These are phyloP conservation scores for Aspergillus tanneri DNA, from an alignment of 2,329 filamentous ascomycete species.

Conservation along the genomic window DNA sequence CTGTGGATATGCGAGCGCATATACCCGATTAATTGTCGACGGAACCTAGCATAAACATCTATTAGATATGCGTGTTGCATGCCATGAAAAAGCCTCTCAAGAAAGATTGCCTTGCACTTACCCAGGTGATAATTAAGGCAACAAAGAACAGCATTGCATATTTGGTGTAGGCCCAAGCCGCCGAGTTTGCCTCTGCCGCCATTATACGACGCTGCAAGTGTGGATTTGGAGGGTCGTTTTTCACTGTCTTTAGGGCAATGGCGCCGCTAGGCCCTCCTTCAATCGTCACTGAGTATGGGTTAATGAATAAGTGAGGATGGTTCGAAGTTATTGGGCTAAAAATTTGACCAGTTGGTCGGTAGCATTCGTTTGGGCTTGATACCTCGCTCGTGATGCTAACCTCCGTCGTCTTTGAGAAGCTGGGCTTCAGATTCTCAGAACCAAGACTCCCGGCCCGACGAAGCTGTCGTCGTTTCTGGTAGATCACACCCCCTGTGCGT, in stretches of 20 bases:
- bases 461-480: conserved; percentile 61
- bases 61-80: background rate
- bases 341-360: conserved; percentile 1
- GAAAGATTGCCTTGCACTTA: conserved; percentile 15
- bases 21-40: conserved; percentile 74
- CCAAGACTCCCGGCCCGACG: conserved; percentile 54
- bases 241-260: conserved; percentile 10
- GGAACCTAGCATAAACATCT: conserved; percentile 50
- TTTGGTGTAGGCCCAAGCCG: conserved; percentile 42
- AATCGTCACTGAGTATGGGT: conserved; percentile 35
- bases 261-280: conserved; percentile 17
- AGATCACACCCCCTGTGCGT: conserved; percentile 40
- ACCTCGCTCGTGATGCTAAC: conserved; percentile 62
- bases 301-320: conserved; percentile 13
- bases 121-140: conserved; percentile 45
- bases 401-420: conserved; percentile 59
- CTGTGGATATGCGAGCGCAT: conserved; percentile 61
- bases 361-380: conserved; percentile 16
- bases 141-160: conserved; percentile 43
- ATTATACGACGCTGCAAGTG: conserved; percentile 18
- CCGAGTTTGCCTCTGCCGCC: conserved; percentile 34
- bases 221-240: conserved; percentile 5
- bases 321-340: conserved; percentile 7
- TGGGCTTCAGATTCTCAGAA: conserved; percentile 44
- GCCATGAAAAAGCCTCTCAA: background rate